Conservation (phyloP, 2,329 filamentous ascomycete species). For the Xylaria arbuscula region DNA sequence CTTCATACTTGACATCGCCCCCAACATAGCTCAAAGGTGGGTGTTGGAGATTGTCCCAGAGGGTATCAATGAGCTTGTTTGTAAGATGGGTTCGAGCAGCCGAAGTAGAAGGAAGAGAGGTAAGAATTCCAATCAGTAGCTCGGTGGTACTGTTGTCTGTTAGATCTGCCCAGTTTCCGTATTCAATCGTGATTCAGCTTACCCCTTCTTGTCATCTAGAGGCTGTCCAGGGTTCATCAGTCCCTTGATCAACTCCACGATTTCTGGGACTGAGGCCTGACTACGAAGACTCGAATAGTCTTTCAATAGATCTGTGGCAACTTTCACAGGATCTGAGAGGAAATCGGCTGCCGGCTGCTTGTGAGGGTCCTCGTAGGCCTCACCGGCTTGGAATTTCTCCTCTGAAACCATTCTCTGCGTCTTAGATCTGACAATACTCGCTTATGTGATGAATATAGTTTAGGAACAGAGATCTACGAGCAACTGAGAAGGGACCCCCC, state of each 20-base stretch:
- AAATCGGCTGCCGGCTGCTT: slow-evolving; percentile 43
- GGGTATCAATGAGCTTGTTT: slow-evolving; percentile 61
- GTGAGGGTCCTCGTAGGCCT: slow-evolving; percentile 50
- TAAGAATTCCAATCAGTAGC: slow-evolving; percentile 55
- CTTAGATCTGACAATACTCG: not conserved
- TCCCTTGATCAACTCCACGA: slow-evolving; percentile 50
- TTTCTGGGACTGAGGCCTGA: slow-evolving; percentile 46
- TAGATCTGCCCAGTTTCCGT: slow-evolving; percentile 23
- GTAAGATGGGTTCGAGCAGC: slow-evolving; percentile 55
- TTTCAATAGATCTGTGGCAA: slow-evolving; percentile 51
- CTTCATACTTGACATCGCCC: slow-evolving; percentile 55
- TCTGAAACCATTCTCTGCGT: slow-evolving; percentile 47
- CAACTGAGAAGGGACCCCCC: not conserved
- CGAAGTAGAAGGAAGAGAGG: slow-evolving; percentile 52
- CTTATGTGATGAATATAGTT: not conserved
- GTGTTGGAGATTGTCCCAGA: slow-evolving; percentile 67
- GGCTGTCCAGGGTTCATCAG: slow-evolving; percentile 58
- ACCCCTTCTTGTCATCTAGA: slow-evolving; percentile 67
- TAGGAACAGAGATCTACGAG: not conserved
- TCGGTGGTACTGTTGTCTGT: slow-evolving; percentile 53
- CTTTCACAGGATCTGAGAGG: slow-evolving; percentile 50
- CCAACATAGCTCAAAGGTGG: slow-evolving; percentile 61
- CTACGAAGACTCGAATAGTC: slow-evolving; percentile 47
- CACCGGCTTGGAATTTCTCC: slow-evolving; percentile 54
- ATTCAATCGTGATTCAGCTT: slow-evolving; percentile 22